Percentiles rank a stretch among this genome's conserved stretches.
These are phyloP conservation scores for Leptodermis oblonga DNA, from an alignment of 257 asterid species.

Conservation along the genomic window DNA sequence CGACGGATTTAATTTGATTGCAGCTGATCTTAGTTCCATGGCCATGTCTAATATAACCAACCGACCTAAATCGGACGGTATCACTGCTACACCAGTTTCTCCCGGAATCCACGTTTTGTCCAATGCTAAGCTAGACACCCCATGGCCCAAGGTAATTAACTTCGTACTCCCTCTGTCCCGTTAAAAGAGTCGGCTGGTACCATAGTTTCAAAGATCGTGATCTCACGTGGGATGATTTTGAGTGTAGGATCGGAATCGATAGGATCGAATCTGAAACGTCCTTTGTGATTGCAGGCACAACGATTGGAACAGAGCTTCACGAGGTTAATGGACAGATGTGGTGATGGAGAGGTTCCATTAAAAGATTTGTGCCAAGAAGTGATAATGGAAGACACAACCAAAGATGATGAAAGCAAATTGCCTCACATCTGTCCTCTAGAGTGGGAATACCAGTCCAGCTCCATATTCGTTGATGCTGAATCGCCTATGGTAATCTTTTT, in stretches of 20 bases:
- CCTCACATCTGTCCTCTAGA: constrained; percentile 53
- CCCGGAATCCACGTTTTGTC: constrained; percentile 89
- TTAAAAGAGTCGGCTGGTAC: too few species aligned
- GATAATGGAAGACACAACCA: constrained; percentile 45
- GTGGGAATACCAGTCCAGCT: constrained; percentile 54
- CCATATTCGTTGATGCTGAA: constrained; percentile 62
- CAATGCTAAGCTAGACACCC: constrained; percentile 72
- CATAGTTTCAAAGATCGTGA: too few species aligned
- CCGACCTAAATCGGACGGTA: constrained; percentile 44
- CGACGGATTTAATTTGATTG: constrained; percentile 68
- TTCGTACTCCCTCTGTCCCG: too few species aligned
- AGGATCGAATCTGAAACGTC: too few species aligned
- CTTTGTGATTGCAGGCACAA: constrained; percentile 39
- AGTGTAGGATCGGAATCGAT: too few species aligned
- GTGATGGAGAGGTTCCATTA: constrained; percentile 24
- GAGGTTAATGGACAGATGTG: constrained; percentile 26
- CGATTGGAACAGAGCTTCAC: constrained; percentile 33
- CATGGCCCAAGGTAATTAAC: constrained; percentile 80
- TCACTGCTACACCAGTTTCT: constrained; percentile 42
- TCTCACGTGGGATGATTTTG: not conserved
- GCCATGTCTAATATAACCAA: constrained; percentile 75
- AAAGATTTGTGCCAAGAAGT: constrained; percentile 22
- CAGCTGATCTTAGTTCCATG: constrained; percentile 66
- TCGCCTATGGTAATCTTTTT: constrained; percentile 42
- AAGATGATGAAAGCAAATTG: constrained; percentile 47